Evolutionary conservation across 2,329 filamentous ascomycete species (phyloP).

Genomic region (Colletotrichum liriopes): DNA sequence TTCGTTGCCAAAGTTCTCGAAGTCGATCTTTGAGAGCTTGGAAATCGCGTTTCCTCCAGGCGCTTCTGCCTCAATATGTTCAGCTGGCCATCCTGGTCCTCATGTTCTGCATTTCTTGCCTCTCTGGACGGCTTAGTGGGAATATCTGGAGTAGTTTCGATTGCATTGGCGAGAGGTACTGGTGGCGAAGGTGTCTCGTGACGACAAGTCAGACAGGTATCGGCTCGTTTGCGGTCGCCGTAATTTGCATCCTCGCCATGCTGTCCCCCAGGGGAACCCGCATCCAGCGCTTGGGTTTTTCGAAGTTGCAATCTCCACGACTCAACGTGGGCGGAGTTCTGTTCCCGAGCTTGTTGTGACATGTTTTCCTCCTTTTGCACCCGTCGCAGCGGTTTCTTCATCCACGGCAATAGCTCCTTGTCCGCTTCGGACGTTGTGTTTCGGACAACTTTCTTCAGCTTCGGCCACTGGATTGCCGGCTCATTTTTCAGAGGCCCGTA

Average conservation of each 20-base stretch:
- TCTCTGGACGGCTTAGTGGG: not conserved
- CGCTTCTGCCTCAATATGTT: not conserved
- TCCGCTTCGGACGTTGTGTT: not conserved
- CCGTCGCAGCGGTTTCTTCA: constrained; percentile 30
- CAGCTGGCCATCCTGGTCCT: not conserved
- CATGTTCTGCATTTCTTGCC: not conserved
- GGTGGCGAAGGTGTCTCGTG: not conserved
- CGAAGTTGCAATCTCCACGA: constrained; percentile 36
- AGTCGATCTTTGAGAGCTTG: constrained; percentile 12
- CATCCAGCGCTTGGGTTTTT: constrained; percentile 4
- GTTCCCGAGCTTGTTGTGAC: constrained; percentile 10
- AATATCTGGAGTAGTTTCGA: not conserved
- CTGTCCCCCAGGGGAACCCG: not conserved
- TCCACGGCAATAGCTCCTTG: constrained; percentile 30
- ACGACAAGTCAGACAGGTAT: constrained; percentile 21
- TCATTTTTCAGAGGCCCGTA: constrained; percentile 1
- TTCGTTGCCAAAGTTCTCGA: constrained; percentile 1
- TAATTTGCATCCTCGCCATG: not conserved
- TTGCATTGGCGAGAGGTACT: not conserved
- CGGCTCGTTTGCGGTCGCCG: constrained; percentile 19
- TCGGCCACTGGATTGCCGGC: constrained; percentile 31
- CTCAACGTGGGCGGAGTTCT: constrained; percentile 18
- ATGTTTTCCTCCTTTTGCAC: constrained; percentile 39
- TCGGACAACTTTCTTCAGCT: constrained; percentile 35
- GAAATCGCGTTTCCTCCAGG: constrained; percentile 7